phyloP scores from a whole-genome alignment of 2,329 filamentous ascomycete species.

The Penicillium sp. region DNA sequence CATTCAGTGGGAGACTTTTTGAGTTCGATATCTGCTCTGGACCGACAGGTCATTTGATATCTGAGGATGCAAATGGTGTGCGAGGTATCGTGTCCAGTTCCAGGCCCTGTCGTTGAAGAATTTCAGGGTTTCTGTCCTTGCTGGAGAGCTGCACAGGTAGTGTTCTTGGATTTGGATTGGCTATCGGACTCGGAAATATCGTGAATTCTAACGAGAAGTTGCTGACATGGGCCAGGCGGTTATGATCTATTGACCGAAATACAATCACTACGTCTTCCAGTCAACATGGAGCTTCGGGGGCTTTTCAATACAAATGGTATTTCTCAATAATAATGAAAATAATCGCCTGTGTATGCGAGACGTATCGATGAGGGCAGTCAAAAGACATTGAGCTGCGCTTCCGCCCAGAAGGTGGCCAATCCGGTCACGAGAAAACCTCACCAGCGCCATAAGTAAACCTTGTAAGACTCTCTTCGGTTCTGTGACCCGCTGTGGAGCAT shows the following conservation, averaged over 20 bases:
- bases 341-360: no score
- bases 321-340: no score
- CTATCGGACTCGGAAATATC: no score
- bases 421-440: not conserved
- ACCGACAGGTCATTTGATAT: not conserved
- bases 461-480: not conserved
- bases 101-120: not conserved
- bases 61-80: not conserved
- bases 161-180: no score
- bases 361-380: no score
- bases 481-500: not conserved
- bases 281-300: no score
- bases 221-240: no score
- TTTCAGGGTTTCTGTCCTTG: not conserved
- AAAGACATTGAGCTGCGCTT: not conserved
- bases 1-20: not conserved
- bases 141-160: not conserved
- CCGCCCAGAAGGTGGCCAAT: slow-evolving; percentile 2
- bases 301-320: no score
- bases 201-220: no score
- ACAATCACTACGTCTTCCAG: no score
- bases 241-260: no score
- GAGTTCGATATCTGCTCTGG: not conserved
- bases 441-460: not conserved
- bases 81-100: not conserved